phyloP scores from a whole-genome alignment of 2,329 filamentous ascomycete genomes.

The Paecilomyces formosus region DNA sequence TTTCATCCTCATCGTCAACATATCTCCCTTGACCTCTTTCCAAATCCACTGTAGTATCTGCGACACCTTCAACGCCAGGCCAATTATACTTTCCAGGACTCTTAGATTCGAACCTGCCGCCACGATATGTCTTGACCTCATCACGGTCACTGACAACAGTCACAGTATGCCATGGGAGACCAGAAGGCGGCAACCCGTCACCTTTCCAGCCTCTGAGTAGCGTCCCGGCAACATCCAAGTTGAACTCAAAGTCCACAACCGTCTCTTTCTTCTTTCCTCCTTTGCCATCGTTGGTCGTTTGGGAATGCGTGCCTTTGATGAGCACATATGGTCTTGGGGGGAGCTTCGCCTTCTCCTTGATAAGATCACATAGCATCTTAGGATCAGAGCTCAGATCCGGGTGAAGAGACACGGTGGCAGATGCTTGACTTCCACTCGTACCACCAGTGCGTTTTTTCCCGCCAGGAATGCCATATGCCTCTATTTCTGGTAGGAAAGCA shows the following conservation, averaged over 20 bases:
- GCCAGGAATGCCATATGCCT: not conserved
- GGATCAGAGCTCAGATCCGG: slow-evolving; percentile 40
- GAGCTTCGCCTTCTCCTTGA: slow-evolving; percentile 36
- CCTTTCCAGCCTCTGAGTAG: slow-evolving; percentile 11
- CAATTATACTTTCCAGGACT: not conserved
- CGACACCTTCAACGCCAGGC: not conserved
- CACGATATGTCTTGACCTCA: slow-evolving; percentile 18
- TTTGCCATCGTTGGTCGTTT: slow-evolving; percentile 22
- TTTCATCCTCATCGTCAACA: slow-evolving; percentile 6
- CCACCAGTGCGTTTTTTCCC: not conserved
- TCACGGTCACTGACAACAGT: slow-evolving; percentile 13
- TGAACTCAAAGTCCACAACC: slow-evolving; percentile 23
- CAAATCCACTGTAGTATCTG: not conserved
- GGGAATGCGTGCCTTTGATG: slow-evolving; percentile 47
- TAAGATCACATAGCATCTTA: slow-evolving; percentile 37
- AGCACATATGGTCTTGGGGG: slow-evolving; percentile 50
- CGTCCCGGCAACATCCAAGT: slow-evolving; percentile 14
- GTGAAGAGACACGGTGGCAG: slow-evolving; percentile 27
- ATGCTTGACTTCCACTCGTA: not conserved
- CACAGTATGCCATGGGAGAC: slow-evolving; percentile 7
- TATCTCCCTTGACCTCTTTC: slow-evolving; percentile 3
- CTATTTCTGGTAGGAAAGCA: not conserved
- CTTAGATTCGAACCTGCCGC: slow-evolving; percentile 12
- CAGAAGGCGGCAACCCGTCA: not conserved
- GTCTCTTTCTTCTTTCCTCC: slow-evolving; percentile 14